Evolutionary conservation across 495 filamentous ascomycete species (phyloP).

Genomic region (Trichoderma orchidacearum): DNA sequence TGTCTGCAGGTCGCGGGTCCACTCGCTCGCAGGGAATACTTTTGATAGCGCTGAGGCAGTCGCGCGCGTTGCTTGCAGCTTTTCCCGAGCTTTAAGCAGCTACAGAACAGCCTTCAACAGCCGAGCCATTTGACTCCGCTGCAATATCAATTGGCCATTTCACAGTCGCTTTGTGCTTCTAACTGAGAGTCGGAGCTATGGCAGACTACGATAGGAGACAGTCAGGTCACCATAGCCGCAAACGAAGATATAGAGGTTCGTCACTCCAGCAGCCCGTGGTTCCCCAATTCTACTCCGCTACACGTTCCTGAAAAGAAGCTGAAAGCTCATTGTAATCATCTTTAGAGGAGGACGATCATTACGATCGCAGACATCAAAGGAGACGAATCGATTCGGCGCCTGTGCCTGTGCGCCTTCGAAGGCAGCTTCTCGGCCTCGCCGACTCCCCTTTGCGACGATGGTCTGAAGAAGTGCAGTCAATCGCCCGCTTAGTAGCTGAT

Average conservation of each 20-base stretch:
- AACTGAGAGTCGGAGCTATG: slow-evolving; percentile 32
- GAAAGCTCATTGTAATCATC: slow-evolving; percentile 5
- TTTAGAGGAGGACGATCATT: slow-evolving; percentile 52
- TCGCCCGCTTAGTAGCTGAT: slow-evolving; percentile 63
- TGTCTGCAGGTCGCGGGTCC: neutral
- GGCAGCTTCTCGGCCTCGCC: slow-evolving; percentile 68
- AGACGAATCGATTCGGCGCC: slow-evolving; percentile 73
- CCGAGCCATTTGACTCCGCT: neutral
- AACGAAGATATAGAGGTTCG: slow-evolving; percentile 43
- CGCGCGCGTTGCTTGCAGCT: neutral
- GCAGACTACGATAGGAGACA: slow-evolving; percentile 59
- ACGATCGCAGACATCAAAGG: slow-evolving; percentile 57
- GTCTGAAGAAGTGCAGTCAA: slow-evolving; percentile 64
- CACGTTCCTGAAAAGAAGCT: slow-evolving; percentile 1
- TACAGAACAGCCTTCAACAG: neutral
- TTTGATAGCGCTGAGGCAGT: neutral
- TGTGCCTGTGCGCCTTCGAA: slow-evolving; percentile 57
- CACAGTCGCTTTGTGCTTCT: neutral
- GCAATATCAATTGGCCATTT: neutral
- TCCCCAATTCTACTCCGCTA: neutral
- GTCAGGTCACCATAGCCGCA: slow-evolving; percentile 49
- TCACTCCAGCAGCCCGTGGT: neutral
- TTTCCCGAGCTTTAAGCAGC: neutral
- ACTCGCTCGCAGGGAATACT: neutral
- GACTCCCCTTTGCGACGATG: slow-evolving; percentile 71